Evolutionary conservation across 2,329 filamentous ascomycete species (phyloP), one percentile per base, ranked within the genome.

Genomic region (Colletotrichum noveboracense): DNA sequence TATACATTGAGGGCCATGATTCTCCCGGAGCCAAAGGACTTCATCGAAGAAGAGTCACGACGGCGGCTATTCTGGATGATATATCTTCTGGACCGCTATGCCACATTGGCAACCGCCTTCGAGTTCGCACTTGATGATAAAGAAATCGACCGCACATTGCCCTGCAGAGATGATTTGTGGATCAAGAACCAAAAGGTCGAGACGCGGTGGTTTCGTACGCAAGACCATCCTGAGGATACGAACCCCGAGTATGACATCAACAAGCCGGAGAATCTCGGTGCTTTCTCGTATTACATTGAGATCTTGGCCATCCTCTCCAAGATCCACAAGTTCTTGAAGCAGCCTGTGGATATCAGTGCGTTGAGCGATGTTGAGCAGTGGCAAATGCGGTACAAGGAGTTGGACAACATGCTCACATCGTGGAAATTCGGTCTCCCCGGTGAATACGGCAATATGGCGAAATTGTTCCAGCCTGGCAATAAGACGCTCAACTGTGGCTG

Each of bases 11-110:
- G 96, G 70, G 95, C 96, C 18, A 96, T 96, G 87, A 93, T 96
- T 4, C 87, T 98, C 0, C 94, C 95, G 0, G 95, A 98, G 76
- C 91, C 96, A 0, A 93, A 92, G 66, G 94, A 95, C 76, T 98
- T 96, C 84, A 94, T 98, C 71, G 96, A 98, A 82, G 96, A 98
- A 76, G 96, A 98, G 83, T 94, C 94, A 56, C 89, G 96, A 32
- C 90, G 96, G 32, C 89, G 96, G 30, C 87, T 98, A 1, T 98
- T 98, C 83, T 98, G 96, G 96, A 96, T 97, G 93, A 93, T 98
- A 13, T 98, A 98, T 81, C 86, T 98, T 14, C 89, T 98, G 7
- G 96, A 98, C 82, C 91, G 96, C 66, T 98, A 98, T 81, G 95
- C 95, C 1, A 98, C 96, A 1, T 93, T 98, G 71, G 94, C 95